phyloP scores from a whole-genome alignment of 331 rosid genomes.

The Acacia pycnantha region DNA sequence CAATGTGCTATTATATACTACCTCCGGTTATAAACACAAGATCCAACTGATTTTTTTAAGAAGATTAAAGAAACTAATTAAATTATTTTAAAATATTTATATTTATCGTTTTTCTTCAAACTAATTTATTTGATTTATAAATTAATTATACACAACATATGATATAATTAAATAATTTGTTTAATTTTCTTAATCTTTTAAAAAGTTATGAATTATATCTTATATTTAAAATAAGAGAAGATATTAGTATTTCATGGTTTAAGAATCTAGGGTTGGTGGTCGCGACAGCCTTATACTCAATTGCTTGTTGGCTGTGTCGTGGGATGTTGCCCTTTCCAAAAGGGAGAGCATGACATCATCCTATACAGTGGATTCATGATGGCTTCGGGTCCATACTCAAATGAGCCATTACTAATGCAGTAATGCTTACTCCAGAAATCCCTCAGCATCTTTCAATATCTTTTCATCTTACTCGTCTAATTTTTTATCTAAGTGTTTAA shows the following conservation, averaged over 20 bases:
- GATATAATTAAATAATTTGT: no score
- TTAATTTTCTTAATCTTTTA: no score
- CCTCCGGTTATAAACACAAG: rapidly evolving
- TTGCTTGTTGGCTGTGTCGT: background rate
- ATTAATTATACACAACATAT: no score
- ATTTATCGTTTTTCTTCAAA: no score
- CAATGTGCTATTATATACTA: no score
- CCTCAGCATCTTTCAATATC: no score
- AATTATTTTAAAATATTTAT: no score
- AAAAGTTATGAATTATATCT: rapidly evolving
- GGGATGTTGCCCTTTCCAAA: background rate
- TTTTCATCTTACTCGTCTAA: no score
- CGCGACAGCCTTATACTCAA: background rate
- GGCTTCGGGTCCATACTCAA: background rate
- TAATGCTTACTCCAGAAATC: background rate
- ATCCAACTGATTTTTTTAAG: rapidly evolving
- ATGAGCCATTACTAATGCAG: background rate
- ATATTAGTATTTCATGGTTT: background rate
- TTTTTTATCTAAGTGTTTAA: no score
- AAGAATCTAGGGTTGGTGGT: background rate
- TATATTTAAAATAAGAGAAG: no score
- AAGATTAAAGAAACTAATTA: no score
- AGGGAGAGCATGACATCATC: background rate
- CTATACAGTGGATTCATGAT: background rate
- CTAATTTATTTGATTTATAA: no score